Conservation (phyloP, 2,329 filamentous ascomycete species). For the Lasiodiplodia hormozganensis region DNA sequence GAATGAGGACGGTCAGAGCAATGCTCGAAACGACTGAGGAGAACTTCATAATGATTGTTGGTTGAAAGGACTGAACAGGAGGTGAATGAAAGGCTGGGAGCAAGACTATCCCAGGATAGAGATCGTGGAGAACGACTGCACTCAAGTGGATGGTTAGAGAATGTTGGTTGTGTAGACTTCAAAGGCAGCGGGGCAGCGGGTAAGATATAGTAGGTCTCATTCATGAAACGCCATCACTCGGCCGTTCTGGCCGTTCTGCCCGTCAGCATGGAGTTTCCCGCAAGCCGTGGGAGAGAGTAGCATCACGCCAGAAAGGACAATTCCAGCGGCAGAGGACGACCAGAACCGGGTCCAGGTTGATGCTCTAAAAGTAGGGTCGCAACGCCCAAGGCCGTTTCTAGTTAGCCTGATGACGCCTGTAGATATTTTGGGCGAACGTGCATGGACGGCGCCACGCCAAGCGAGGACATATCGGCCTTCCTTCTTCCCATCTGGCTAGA, state of each 20-base stretch:
- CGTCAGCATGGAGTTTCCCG: background rate
- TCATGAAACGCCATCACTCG: background rate
- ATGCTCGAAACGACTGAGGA: conserved; percentile 32
- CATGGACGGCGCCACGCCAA: conserved; percentile 9
- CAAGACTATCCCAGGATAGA: background rate
- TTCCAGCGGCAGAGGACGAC: background rate
- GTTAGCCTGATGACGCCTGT: background rate
- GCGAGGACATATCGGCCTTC: background rate
- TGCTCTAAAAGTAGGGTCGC: conserved; percentile 10
- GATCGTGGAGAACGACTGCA: conserved; percentile 10
- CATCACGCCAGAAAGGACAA: background rate
- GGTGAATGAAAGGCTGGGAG: conserved; percentile 3
- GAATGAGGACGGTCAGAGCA: conserved; percentile 32
- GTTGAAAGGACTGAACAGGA: background rate
- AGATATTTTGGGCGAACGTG: background rate
- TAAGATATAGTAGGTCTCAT: conserved; percentile 8
- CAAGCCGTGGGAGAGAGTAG: background rate
- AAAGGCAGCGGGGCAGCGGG: background rate
- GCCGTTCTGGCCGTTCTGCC: background rate
- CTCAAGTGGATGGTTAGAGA: background rate
- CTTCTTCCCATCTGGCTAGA: background rate
- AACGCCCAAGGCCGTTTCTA: background rate
- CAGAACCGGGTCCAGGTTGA: background rate
- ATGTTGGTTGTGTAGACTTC: background rate
- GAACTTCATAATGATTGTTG: conserved; percentile 34